Conservation (phyloP, 2,329 filamentous ascomycete species). For the Plectosphaerella sp. region DNA sequence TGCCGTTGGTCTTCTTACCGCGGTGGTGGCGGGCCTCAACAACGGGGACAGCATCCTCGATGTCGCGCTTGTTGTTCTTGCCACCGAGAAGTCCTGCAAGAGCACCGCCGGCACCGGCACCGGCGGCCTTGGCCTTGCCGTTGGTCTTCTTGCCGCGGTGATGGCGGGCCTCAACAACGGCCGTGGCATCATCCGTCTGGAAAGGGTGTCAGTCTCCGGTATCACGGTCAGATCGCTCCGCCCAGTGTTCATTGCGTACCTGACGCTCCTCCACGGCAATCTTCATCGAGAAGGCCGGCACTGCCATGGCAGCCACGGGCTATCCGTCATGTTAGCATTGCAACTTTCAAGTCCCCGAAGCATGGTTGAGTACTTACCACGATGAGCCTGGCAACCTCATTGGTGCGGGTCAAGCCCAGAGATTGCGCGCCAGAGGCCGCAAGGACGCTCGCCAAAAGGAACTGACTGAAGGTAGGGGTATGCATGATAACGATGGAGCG, state of each 20-base stretch:
- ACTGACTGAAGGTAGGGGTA: neutral
- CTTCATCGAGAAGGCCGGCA: neutral
- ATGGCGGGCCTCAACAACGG: neutral
- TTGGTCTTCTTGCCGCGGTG: slow-evolving; percentile 1
- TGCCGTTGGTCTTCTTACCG: neutral
- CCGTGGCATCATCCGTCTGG: neutral
- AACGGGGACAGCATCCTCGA: neutral
- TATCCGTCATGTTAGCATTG: neutral
- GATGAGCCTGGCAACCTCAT: neutral
- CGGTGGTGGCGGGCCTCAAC: neutral
- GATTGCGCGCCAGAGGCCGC: slow-evolving; percentile 1
- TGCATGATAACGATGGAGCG: slow-evolving; percentile 1
- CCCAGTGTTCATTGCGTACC: neutral
- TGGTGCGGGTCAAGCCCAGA: neutral
- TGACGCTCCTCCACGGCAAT: slow-evolving; percentile 1
- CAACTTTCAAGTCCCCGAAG: neutral
- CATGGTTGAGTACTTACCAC: neutral
- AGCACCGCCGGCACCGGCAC: neutral
- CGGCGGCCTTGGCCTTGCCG: neutral
- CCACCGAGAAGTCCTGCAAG: neutral
- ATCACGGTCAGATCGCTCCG: neutral
- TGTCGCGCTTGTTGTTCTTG: slow-evolving; percentile 2
- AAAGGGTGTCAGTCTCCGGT: neutral
- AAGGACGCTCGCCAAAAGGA: neutral
- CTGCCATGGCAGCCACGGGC: neutral